Evolutionary conservation across 768 basidiomycete genomes (phyloP).

Genomic region (Kwoniella newhampshirensis): DNA sequence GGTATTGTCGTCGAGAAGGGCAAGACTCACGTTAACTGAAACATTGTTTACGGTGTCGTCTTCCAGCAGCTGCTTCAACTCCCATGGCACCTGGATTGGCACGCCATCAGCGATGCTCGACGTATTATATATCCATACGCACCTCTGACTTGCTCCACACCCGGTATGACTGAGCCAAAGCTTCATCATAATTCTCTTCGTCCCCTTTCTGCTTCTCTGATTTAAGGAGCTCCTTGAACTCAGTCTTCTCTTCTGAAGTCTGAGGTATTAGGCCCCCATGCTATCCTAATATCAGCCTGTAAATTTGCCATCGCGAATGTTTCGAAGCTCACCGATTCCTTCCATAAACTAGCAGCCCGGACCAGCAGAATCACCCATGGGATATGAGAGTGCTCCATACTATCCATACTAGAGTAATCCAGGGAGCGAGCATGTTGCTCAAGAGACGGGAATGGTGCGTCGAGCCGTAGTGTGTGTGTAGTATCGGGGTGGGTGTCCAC

Average conservation of each 20-base stretch:
- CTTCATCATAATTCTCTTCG: slow-evolving; percentile 98
- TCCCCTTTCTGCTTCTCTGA: slow-evolving; percentile 71
- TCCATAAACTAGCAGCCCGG: slow-evolving; percentile 79
- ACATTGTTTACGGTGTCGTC: slow-evolving; percentile 61
- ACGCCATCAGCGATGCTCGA: neutral
- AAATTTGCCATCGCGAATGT: neutral
- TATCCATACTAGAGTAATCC: slow-evolving; percentile 76
- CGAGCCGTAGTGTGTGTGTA: slow-evolving; percentile 72
- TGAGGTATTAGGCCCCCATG: slow-evolving; percentile 66
- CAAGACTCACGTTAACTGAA: slow-evolving; percentile 53
- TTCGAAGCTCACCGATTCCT: slow-evolving; percentile 60
- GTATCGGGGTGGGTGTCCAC: slow-evolving; percentile 78
- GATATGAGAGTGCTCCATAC: slow-evolving; percentile 83
- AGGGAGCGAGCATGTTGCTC: slow-evolving; percentile 69
- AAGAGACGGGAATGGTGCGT: slow-evolving; percentile 81
- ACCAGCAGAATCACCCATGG: slow-evolving; percentile 89
- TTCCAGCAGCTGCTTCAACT: slow-evolving; percentile 65
- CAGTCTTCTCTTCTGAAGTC: slow-evolving; percentile 57
- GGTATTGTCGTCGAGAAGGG: too few species aligned
- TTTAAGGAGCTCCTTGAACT: slow-evolving; percentile 70
- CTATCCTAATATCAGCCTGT: slow-evolving; percentile 52
- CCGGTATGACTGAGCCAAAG: slow-evolving; percentile 80
- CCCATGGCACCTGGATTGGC: slow-evolving; percentile 62
- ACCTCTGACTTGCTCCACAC: slow-evolving; percentile 66
- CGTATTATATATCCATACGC: slow-evolving; percentile 9